Evolutionary conservation across 2,329 filamentous ascomycete species (phyloP).

Genomic region (Zasmidium citrigriseum): DNA sequence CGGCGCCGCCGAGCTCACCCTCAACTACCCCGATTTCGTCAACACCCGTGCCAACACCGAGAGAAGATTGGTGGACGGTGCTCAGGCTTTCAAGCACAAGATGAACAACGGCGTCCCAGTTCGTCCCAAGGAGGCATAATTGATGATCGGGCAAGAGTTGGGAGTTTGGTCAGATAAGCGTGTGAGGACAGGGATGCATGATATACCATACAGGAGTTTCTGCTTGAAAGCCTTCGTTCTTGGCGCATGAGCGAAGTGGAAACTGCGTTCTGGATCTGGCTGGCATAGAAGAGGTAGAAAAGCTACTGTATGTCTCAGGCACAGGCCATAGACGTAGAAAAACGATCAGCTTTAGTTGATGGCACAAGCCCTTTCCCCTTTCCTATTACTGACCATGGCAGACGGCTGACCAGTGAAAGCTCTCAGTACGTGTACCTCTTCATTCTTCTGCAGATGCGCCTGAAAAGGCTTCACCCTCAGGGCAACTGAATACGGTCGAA

Average conservation of each 20-base stretch:
- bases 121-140: neutral
- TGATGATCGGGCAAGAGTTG: neutral
- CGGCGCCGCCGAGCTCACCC: slow-evolving; percentile 84
- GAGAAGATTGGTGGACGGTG: slow-evolving; percentile 62
- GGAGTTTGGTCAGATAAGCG: neutral
- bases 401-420: no score
- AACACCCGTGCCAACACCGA: slow-evolving; percentile 72
- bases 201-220: neutral
- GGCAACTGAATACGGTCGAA: no score
- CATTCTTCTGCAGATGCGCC: no score
- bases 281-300: neutral
- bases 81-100: slow-evolving; percentile 55
- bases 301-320: neutral
- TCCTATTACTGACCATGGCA: no score
- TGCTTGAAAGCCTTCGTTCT: neutral
- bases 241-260: neutral
- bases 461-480: no score
- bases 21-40: slow-evolving; percentile 97
- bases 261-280: neutral
- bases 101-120: slow-evolving; percentile 16
- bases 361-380: no score
- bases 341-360: neutral
- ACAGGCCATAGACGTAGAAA: neutral
- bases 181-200: neutral
- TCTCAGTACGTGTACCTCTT: no score